Percentiles rank a stretch among this genome's conserved stretches.
Evolutionary conservation across 768 basidiomycete species (phyloP).

Genomic region (Gyrodon lividus): DNA sequence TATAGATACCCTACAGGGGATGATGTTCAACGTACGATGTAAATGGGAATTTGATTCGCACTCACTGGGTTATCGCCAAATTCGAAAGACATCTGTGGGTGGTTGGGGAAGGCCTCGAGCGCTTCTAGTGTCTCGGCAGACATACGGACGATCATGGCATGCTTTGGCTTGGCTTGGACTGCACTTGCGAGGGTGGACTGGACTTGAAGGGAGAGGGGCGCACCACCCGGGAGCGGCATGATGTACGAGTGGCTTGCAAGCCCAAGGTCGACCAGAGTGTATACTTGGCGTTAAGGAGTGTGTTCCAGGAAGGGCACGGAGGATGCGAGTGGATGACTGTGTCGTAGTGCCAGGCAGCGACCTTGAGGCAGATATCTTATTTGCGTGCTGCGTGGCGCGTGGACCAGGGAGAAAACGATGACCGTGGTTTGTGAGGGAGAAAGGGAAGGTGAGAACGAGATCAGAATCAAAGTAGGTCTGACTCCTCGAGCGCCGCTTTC

Average conservation of each 20-base stretch:
- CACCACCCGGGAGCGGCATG: slow-evolving; percentile 68
- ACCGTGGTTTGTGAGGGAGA: slow-evolving; percentile 2
- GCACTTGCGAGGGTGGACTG: slow-evolving; percentile 55
- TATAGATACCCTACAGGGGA: slow-evolving; percentile 56
- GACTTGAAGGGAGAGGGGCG: slow-evolving; percentile 57
- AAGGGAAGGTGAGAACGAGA: slow-evolving; percentile 8
- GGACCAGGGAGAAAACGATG: not conserved
- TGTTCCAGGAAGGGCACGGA: slow-evolving; percentile 1
- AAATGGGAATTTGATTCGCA: slow-evolving; percentile 3
- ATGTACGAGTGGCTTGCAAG: slow-evolving; percentile 6
- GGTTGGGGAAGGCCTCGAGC: slow-evolving; percentile 48
- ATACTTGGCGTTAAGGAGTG: not conserved
- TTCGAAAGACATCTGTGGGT: slow-evolving; percentile 54
- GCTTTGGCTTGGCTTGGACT: slow-evolving; percentile 60
- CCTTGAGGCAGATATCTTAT: not conserved
- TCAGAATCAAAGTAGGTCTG: not conserved
- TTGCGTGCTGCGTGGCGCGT: not conserved
- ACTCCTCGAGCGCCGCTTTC: not conserved
- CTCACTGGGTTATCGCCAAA: slow-evolving; percentile 63
- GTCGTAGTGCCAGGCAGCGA: not conserved
- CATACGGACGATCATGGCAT: slow-evolving; percentile 75
- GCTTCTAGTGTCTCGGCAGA: slow-evolving; percentile 71
- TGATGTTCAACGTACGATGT: not conserved
- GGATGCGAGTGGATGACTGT: not conserved
- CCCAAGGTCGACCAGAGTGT: not conserved